Evolutionary conservation across 1,139 yeast genomes (phyloP).

Genomic region (Pneumocystis murina): DNA sequence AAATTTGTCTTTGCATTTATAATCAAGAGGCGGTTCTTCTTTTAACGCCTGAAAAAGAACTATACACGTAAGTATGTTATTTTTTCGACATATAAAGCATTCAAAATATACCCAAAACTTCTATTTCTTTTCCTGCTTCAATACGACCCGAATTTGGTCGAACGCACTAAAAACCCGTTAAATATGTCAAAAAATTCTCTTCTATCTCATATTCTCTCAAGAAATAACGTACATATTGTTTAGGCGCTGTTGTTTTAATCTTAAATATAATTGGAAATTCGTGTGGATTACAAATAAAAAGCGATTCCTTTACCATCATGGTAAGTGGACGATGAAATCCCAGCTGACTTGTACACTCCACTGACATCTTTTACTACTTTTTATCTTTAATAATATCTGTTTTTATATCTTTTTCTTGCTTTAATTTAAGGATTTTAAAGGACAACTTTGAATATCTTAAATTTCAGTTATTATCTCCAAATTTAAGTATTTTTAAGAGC

Average conservation of each 20-base stretch:
- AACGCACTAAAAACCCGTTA: slow-evolving; percentile 13
- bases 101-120: slow-evolving; percentile 8
- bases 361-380: slow-evolving; percentile 4
- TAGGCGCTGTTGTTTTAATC: slow-evolving; percentile 97
- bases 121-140: slow-evolving; percentile 13
- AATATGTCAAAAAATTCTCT: background rate
- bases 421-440: background rate
- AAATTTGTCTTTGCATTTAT: slow-evolving; percentile 81
- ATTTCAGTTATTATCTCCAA: background rate
- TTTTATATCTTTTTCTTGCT: slow-evolving; percentile 1
- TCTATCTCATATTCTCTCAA: background rate
- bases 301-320: slow-evolving; percentile 12
- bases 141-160: slow-evolving; percentile 11
- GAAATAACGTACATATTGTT: slow-evolving; percentile 23
- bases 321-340: slow-evolving; percentile 12
- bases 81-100: background rate
- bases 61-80: background rate
- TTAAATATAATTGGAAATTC: slow-evolving; percentile 60
- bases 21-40: slow-evolving; percentile 56
- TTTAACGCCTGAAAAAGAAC: slow-evolving; percentile 70
- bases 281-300: slow-evolving; percentile 12
- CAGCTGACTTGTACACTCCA: slow-evolving; percentile 10
- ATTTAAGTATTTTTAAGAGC: background rate
- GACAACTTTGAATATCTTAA: background rate
- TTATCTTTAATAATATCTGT: background rate